A percentile compares a stretch with the other conserved stretches of the same genome.
Conservation (phyloP, 2,329 filamentous ascomycete genomes). For the Diaporthe vexans region DNA sequence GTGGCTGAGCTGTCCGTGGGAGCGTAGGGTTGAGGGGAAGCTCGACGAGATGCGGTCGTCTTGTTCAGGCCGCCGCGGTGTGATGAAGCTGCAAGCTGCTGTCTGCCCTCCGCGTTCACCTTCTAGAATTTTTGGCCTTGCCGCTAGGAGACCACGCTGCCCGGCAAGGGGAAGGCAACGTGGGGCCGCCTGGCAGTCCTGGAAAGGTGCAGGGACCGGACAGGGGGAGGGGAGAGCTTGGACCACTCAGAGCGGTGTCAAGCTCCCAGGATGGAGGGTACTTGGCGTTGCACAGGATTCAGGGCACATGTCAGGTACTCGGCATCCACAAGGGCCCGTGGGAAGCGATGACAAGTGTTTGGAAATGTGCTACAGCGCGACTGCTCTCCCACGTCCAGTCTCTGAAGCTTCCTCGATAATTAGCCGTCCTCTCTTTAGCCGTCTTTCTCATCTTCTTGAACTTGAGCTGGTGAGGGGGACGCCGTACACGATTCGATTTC, state of each 20-base stretch:
- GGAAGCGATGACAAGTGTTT: slow-evolving; percentile 27
- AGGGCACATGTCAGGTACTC: slow-evolving; percentile 7
- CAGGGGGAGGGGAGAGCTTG: slow-evolving; percentile 13
- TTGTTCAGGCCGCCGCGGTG: slow-evolving; percentile 19
- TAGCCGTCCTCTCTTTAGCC: not conserved
- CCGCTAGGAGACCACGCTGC: slow-evolving; percentile 22
- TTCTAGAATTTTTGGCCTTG: slow-evolving; percentile 38
- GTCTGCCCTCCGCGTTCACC: slow-evolving; percentile 8
- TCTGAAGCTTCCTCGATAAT: not conserved
- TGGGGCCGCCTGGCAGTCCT: slow-evolving; percentile 15
- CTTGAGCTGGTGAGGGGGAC: slow-evolving; percentile 14
- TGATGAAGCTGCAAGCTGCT: slow-evolving; percentile 20
- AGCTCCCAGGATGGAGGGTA: slow-evolving; percentile 5
- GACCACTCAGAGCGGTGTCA: slow-evolving; percentile 30
- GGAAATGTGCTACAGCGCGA: not conserved
- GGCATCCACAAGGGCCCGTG: slow-evolving; percentile 14
- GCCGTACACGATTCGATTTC: not conserved
- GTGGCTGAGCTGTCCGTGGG: not conserved
- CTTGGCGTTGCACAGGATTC: not conserved
- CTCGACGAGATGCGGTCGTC: slow-evolving; percentile 18
- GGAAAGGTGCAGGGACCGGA: not conserved
- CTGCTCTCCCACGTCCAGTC: slow-evolving; percentile 1
- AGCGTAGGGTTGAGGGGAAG: not conserved
- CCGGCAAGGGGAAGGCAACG: slow-evolving; percentile 21
- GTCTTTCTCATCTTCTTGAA: slow-evolving; percentile 1